Evolutionary conservation across 1,139 yeast genomes (phyloP), one percentile per base, ranked within the genome.

Genomic region (Taiozyma sp.): DNA sequence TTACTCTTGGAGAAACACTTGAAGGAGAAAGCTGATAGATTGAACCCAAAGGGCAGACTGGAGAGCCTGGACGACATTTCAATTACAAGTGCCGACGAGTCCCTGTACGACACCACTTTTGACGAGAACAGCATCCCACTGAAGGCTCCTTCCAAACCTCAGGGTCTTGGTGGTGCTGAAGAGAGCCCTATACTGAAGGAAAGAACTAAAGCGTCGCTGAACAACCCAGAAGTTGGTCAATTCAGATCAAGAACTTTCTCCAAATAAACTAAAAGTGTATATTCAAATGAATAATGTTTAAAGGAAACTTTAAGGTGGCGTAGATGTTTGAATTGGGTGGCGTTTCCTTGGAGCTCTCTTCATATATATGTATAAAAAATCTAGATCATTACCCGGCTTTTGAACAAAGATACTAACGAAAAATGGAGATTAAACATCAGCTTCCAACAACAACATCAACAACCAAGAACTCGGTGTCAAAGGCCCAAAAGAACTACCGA

Each of bases 1-100:
- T 70, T 85, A 42, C 58, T 85, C 46, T 67, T 86, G 59, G 91
- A 87, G 63, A 74, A 75, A 50, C 70, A 79, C 56, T 67, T 85
- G 58, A 74, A 76, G 40, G 69, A 72, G 45, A 79, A 79, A 42
- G 68, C 70, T 37, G 24, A 14, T 19, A 22, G 10, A 24, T 24
- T 24, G 30, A 40, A 24, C 30, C 43, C 43, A 13, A 40, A 24
- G 11, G 24, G 24, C 2, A 37, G 24, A 37, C 2, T 37, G 14
- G 24, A 37, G n/a, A 11, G 11, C 14, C 24, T 37, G 5, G 41
- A 37, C 9, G 24, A 37, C 1, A 19, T 21, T 6, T 37, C 41
- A 9, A 22, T 16, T 2, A 19, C 24, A 19, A 37, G 35, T 32
- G 35, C 41, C 14, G 41, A 37, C 10, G 41, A 37, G 2, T 37